Evolutionary conservation across 208 protist genomes (phyloP).

Genomic region (Borovskyia barvae): DNA sequence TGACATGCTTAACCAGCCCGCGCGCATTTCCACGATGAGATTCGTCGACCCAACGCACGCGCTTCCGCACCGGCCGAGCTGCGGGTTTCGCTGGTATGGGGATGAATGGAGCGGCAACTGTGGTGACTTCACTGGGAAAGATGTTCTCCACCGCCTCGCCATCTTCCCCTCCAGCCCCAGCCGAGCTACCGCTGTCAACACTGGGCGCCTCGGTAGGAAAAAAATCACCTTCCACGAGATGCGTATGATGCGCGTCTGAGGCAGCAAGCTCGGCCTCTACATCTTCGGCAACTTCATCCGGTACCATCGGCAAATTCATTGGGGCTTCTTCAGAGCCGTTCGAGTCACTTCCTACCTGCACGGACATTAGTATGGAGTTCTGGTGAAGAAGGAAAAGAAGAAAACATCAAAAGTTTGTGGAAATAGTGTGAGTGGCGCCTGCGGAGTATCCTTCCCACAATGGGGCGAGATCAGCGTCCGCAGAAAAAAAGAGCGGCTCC

Average conservation of each 20-base stretch:
- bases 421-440: not conserved
- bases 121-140: slow-evolving; percentile 7
- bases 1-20: slow-evolving; percentile 52
- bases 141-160: slow-evolving; percentile 11
- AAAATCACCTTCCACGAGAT: slow-evolving; percentile 75
- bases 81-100: slow-evolving; percentile 4
- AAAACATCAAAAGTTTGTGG: not conserved
- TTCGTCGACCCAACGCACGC: slow-evolving; percentile 67
- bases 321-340: slow-evolving; percentile 1
- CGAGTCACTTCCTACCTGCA: no score
- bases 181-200: slow-evolving; percentile 9
- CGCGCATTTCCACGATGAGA: slow-evolving; percentile 1
- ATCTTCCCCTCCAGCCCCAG: not conserved
- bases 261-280: slow-evolving; percentile 35
- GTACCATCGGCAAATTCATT: slow-evolving; percentile 11
- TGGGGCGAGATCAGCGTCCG: no score
- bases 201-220: slow-evolving; percentile 37
- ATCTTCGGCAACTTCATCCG: slow-evolving; percentile 32
- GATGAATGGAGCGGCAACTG: not conserved
- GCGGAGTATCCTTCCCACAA: no score
- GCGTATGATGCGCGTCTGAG: slow-evolving; percentile 30
- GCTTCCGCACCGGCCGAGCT: slow-evolving; percentile 16
- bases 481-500: no score
- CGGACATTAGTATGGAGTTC: not conserved
- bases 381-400: not conserved